Percentiles rank a stretch among this genome's conserved stretches.
These are phyloP conservation scores for Tolypocladium tundrense DNA, from an alignment of 2,329 filamentous ascomycete species.

Conservation along the genomic window DNA sequence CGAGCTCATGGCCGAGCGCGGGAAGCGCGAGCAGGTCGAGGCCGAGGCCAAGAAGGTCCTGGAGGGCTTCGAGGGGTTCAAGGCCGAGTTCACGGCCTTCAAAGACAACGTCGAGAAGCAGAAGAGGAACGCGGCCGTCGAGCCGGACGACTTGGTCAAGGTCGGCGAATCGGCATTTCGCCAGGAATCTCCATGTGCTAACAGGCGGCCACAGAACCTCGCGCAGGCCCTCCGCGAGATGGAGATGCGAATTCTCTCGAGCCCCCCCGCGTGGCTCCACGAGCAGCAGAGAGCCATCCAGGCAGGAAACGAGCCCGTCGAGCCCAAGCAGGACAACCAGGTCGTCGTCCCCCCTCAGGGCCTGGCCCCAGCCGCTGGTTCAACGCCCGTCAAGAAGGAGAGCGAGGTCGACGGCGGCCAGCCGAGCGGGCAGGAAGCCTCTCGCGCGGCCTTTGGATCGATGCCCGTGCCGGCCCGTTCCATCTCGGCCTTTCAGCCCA, in stretches of 20 bases:
- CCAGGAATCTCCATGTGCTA: background rate
- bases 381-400: conserved; percentile 2
- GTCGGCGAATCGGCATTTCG: conserved; percentile 10
- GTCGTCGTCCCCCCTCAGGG: background rate
- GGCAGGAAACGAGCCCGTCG: background rate
- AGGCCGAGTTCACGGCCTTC: conserved; percentile 16
- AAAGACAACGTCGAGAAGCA: conserved; percentile 13
- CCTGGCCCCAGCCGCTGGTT: background rate
- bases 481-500: conserved; percentile 14
- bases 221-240: background rate
- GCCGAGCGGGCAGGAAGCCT: background rate
- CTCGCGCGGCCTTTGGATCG: background rate
- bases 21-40: conserved; percentile 19
- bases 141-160: conserved; percentile 19
- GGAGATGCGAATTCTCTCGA: background rate
- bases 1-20: conserved; percentile 19
- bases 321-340: background rate
- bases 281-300: background rate
- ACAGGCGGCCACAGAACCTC: background rate
- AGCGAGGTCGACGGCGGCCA: background rate
- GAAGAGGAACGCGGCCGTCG: conserved; percentile 8
- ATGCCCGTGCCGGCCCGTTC: conserved; percentile 9
- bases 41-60: conserved; percentile 15
- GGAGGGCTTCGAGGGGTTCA: conserved; percentile 16
- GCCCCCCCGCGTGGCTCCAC: background rate